A percentile compares a stretch with the other conserved stretches of the same genome.
These are phyloP conservation scores for Lactifluus piperatus DNA, from an alignment of 768 basidiomycete species.

Conservation along the genomic window DNA sequence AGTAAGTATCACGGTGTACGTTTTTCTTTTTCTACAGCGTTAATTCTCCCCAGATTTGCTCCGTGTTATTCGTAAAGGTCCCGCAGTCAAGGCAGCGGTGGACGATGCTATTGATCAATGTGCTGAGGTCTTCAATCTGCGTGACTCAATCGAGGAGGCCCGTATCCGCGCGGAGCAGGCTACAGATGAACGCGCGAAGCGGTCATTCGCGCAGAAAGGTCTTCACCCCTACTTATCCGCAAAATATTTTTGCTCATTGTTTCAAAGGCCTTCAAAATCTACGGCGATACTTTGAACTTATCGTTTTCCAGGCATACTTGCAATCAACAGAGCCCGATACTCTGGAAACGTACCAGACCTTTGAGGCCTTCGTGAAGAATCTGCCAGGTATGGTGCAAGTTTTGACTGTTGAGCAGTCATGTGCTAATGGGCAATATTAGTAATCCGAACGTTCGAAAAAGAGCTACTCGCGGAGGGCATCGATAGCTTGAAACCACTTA, in stretches of 20 bases:
- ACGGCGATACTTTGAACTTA: conserved; percentile 74
- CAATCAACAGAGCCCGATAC: conserved; percentile 78
- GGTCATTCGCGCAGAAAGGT: conserved; percentile 66
- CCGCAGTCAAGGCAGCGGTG: conserved; percentile 75
- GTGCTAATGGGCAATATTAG: conserved; percentile 30
- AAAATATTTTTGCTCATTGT: neutral
- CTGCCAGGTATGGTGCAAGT: conserved; percentile 55
- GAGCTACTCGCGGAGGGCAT: conserved; percentile 76
- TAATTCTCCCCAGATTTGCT: conserved; percentile 48
- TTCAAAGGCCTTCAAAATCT: conserved; percentile 65
- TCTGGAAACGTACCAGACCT: conserved; percentile 58
- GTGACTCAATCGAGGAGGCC: conserved; percentile 81
- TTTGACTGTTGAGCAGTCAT: conserved; percentile 42
- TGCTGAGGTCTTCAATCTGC: conserved; percentile 71
- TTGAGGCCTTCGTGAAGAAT: conserved; percentile 76
- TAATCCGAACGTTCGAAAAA: conserved; percentile 92
- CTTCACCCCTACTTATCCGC: no score
- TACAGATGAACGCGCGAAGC: conserved; percentile 60
- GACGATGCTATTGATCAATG: conserved; percentile 87
- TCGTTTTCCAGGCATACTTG: conserved; percentile 86
- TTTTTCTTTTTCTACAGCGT: conserved; percentile 8
- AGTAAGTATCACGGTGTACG: conserved; percentile 39
- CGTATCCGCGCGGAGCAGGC: conserved; percentile 72
- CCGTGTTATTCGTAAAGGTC: conserved; percentile 79
- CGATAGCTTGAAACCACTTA: conserved; percentile 73